Percentiles rank a stretch among this genome's conserved stretches.
Evolutionary conservation across 306 rosid genomes (phyloP).

Genomic region (Ziziphus jujuba): DNA sequence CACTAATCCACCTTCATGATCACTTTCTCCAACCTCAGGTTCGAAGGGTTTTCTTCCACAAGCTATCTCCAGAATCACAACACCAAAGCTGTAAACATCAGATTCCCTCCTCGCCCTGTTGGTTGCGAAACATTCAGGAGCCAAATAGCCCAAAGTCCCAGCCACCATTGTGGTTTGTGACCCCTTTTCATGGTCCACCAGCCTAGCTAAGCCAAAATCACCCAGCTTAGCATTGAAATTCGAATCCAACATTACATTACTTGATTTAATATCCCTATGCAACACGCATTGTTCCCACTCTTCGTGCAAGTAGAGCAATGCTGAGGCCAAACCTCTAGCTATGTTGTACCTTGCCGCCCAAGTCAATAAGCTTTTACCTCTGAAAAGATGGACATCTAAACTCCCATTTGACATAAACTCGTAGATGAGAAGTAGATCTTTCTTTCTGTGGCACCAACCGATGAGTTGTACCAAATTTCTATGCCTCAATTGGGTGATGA

Average conservation of each 20-base stretch:
- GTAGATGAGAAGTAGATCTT: conserved; percentile 26
- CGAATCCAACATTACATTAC: conserved; percentile 34
- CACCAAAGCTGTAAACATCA: conserved; percentile 42
- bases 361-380: background rate
- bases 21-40: background rate
- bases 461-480: too few relatives aligned
- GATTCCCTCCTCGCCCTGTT: conserved; percentile 18
- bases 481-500: too few relatives aligned
- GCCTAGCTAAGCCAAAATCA: conserved; percentile 30
- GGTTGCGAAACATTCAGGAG: conserved; percentile 28
- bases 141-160: conserved; percentile 33
- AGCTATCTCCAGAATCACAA: conserved; percentile 49
- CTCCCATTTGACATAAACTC: conserved; percentile 23
- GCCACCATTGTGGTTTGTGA: conserved; percentile 16
- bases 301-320: conserved; percentile 23
- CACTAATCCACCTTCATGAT: conserved; percentile 34
- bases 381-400: conserved; percentile 20
- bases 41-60: conserved; percentile 41
- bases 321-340: conserved; percentile 21
- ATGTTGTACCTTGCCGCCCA: conserved; percentile 18
- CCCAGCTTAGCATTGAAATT: conserved; percentile 25
- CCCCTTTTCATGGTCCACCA: conserved; percentile 12
- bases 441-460: too few relatives aligned
- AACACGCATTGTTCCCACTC: conserved; percentile 29
- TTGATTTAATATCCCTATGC: conserved; percentile 28